A percentile compares a stretch with the other conserved stretches of the same genome.
Evolutionary conservation across 768 basidiomycete genomes (phyloP).

Genomic region (Lactarius akahatsu): DNA sequence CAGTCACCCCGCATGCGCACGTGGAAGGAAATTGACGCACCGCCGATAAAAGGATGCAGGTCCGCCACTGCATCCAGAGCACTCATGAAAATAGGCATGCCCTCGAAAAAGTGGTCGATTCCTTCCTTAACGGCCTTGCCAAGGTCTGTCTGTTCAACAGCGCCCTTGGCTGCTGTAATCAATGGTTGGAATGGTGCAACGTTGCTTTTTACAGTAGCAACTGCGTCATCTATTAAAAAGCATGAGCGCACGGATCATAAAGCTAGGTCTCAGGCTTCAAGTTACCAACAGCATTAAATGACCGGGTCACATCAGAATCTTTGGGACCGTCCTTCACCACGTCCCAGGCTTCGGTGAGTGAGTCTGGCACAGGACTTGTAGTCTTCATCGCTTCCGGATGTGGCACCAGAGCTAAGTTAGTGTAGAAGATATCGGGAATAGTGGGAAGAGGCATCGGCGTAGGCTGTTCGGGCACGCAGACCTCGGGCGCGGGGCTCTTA

Average conservation of each 20-base stretch:
- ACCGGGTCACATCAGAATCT: not conserved
- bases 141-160: conserved; percentile 5
- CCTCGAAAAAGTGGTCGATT: conserved; percentile 32
- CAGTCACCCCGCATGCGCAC: not conserved
- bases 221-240: not conserved
- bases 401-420: not conserved
- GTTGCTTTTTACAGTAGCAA: not conserved
- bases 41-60: conserved; percentile 35
- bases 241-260: not conserved
- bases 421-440: not conserved
- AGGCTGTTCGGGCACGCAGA: not conserved
- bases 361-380: conserved; percentile 1
- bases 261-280: not conserved
- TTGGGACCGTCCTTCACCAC: conserved; percentile 4
- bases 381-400: not conserved
- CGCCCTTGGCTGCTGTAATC: conserved; percentile 1
- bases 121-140: conserved; percentile 25
- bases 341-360: conserved; percentile 3
- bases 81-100: conserved; percentile 33
- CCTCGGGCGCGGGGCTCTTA: not conserved
- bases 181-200: not conserved
- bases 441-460: not conserved
- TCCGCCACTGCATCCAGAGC: conserved; percentile 34
- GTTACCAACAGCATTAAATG: not conserved
- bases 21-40: conserved; percentile 21